Evolutionary conservation across 2,329 filamentous ascomycete genomes (phyloP).

Genomic region (Hymenoscyphus fraxineus): DNA sequence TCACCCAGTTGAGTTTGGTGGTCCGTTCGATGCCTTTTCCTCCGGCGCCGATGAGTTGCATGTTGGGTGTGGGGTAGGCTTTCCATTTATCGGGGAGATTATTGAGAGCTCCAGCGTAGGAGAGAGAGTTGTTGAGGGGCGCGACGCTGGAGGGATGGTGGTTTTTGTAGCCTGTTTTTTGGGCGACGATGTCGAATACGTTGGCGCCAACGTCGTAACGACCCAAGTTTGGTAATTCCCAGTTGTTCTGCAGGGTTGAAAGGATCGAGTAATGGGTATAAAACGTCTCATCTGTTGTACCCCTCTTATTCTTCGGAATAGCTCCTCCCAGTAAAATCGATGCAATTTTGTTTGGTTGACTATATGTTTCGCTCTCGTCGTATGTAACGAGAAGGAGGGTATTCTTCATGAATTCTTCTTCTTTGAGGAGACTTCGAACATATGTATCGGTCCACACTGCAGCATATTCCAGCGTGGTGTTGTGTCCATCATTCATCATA

Average conservation of each 20-base stretch:
- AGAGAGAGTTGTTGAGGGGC: conserved; percentile 43
- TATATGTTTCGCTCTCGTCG: conserved; percentile 54
- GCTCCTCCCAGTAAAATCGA: conserved; percentile 53
- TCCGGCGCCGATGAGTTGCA: conserved; percentile 42
- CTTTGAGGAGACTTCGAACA: conserved; percentile 49
- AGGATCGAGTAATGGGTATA: conserved; percentile 46
- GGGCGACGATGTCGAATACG: conserved; percentile 33
- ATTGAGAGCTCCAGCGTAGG: conserved; percentile 42
- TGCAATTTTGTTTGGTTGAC: conserved; percentile 49
- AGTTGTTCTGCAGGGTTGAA: conserved; percentile 42
- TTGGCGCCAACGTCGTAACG: conserved; percentile 43
- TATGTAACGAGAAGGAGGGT: conserved; percentile 57
- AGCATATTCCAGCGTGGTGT: conserved; percentile 49
- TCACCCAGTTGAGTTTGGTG: conserved; percentile 23
- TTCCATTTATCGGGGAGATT: conserved; percentile 33
- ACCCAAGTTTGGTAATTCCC: conserved; percentile 41
- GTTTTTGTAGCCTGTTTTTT: conserved; percentile 31
- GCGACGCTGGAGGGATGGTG: conserved; percentile 32
- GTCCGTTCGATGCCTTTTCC: conserved; percentile 38
- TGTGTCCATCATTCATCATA: conserved; percentile 64
- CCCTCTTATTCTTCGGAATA: conserved; percentile 43
- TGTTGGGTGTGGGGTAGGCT: conserved; percentile 41
- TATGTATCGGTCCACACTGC: conserved; percentile 50
- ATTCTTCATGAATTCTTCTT: conserved; percentile 48
- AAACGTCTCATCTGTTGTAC: conserved; percentile 49